phyloP scores from a whole-genome alignment of 129 eudicot species.

The Tanacetum coccineum region DNA sequence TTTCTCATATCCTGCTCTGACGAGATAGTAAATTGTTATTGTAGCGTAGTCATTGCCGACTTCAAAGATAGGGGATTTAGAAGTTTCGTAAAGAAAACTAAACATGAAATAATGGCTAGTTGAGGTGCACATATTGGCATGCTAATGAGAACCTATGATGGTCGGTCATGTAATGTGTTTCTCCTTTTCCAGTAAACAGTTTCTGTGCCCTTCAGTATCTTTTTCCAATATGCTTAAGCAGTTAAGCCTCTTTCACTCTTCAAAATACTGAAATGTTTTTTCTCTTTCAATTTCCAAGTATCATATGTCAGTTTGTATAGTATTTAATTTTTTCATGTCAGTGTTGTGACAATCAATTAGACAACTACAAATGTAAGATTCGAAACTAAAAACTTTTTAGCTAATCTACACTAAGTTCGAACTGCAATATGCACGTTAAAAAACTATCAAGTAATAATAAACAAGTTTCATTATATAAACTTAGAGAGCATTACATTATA shows the following conservation, averaged over 20 bases:
- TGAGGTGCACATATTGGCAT: constrained; percentile 23
- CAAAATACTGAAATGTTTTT: not conserved
- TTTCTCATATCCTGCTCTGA: no score
- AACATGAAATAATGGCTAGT: constrained; percentile 9
- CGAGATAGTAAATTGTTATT: no score
- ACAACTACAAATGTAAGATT: not conserved
- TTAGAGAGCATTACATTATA: no score
- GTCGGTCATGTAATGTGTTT: constrained; percentile 19
- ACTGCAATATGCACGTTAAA: not conserved
- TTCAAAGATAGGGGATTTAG: not conserved
- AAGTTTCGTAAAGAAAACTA: not conserved
- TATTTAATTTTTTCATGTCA: no score
- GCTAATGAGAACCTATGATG: constrained; percentile 20
- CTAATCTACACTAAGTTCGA: not conserved
- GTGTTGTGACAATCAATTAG: not conserved
- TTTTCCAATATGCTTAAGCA: no score
- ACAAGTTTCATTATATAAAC: no score
- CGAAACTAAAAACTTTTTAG: not conserved
- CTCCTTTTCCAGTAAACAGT: constrained; percentile 22
- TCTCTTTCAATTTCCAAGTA: not conserved
- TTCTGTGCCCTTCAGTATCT: constrained; percentile 20
- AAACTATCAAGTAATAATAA: no score
- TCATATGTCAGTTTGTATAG: not conserved
- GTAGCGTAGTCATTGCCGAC: no score
- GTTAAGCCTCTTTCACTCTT: not conserved